Evolutionary conservation across 2,329 filamentous ascomycete species (phyloP), one percentile per base, ranked within the genome.

Genomic region (Zymoseptoria tritici): DNA sequence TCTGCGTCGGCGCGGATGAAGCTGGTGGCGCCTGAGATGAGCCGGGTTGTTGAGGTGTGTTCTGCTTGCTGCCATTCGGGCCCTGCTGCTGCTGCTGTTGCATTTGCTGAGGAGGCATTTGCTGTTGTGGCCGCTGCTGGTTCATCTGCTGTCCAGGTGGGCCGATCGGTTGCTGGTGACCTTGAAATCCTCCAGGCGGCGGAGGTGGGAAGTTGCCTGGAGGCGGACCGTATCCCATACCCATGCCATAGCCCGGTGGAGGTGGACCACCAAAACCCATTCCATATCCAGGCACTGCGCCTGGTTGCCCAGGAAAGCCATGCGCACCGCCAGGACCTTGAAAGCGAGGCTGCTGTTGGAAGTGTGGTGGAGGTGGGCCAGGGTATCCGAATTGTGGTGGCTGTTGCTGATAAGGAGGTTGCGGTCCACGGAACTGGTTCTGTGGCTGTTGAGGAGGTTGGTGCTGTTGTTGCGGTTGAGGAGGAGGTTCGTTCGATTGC

Each of bases 241-340:
- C 59, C 57, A 65, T 67, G 0, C 59, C 60, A 54, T 69, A 70
- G 9, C 68, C 66, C 42, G 67, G 64, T 21, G 66, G 64, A 31
- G 67, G 66, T 51, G 85, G 89, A 16, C 85, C 87, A 64, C 88
- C 89, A 72, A 91, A 95, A 52, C 60, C 64, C 65, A 68, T 65
- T 1, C 66, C 66, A 56, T 87, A 91, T 19, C 83, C 84, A 64
- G 87, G 87, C 58, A 78, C 78, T 50, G 77, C 75, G 50, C 74
- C 73, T 51, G 74, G 74, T 46, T 66, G 67, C 13, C 72, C 73
- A 56, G 73, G 78, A 63, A 80, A 81, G 49, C 75, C 77, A 67
- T 77, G 78, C 42, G 71, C 71, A 54, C 73, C 73, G n/a, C 71
- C 71, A 13, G 71, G 71, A 13, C 77, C 77, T 59, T 76, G 76